phyloP scores from a whole-genome alignment of 2,329 filamentous ascomycete species.

The Aspergillus candidus region DNA sequence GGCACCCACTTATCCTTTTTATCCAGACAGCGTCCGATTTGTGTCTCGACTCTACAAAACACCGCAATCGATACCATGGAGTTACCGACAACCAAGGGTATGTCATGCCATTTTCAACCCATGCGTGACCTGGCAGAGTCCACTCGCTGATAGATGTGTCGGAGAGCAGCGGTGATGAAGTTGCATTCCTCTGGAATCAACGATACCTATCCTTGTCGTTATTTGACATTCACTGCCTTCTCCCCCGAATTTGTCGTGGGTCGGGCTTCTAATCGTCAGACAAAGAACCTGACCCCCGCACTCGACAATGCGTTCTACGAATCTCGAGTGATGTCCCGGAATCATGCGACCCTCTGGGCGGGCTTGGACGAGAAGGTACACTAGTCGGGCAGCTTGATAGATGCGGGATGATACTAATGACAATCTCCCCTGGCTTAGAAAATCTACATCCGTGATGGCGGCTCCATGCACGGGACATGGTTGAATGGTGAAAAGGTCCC shows the following conservation, averaged over 20 bases:
- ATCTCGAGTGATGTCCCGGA: constrained; percentile 43
- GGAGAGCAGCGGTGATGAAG: constrained; percentile 27
- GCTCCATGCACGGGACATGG: constrained; percentile 58
- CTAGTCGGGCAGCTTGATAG: too few species aligned
- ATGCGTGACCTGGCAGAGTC: neutral
- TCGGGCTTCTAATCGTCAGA: constrained; percentile 36
- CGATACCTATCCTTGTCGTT: constrained; percentile 25
- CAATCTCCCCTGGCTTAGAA: constrained; percentile 16
- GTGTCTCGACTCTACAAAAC: too few species aligned
- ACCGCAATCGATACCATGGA: too few species aligned
- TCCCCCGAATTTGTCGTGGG: constrained; percentile 32
- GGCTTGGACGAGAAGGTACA: constrained; percentile 23
- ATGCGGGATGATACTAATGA: neutral
- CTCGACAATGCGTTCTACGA: constrained; percentile 42
- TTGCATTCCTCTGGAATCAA: constrained; percentile 24
- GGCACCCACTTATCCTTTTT: too few species aligned
- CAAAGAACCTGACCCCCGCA: constrained; percentile 30
- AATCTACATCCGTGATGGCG: constrained; percentile 49
- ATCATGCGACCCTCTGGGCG: constrained; percentile 37
- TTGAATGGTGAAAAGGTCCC: constrained; percentile 45
- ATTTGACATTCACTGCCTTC: constrained; percentile 25
- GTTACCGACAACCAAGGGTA: too few species aligned
- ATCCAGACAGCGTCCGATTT: too few species aligned
- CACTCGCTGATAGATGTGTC: constrained; percentile 5
- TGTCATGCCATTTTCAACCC: too few species aligned